Conservation (phyloP, 2,329 filamentous ascomycete genomes). For the Blastomyces silverae region DNA sequence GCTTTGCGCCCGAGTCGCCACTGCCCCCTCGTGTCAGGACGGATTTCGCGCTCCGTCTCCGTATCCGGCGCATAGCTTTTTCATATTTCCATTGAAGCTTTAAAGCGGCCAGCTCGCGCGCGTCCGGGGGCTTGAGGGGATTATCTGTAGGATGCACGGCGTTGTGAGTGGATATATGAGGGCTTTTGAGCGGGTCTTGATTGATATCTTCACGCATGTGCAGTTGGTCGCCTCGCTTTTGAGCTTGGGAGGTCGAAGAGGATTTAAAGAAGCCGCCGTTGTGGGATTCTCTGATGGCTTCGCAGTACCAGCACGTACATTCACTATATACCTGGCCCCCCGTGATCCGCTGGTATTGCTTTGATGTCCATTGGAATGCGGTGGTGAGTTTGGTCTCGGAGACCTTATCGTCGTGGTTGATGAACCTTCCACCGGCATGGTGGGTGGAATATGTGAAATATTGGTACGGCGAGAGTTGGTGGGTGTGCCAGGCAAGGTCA, state of each 20-base stretch:
- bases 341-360: constrained; percentile 59
- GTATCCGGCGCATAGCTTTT: constrained; percentile 29
- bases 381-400: constrained; percentile 58
- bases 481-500: constrained; percentile 55
- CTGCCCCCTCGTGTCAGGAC: neutral
- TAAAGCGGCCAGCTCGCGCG: constrained; percentile 19
- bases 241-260: constrained; percentile 47
- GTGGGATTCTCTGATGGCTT: constrained; percentile 57
- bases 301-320: constrained; percentile 81
- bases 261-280: constrained; percentile 38
- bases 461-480: constrained; percentile 58
- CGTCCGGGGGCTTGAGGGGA: constrained; percentile 6
- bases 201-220: constrained; percentile 41
- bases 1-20: neutral
- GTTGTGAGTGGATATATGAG: constrained; percentile 69
- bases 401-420: constrained; percentile 81
- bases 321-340: constrained; percentile 61
- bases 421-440: constrained; percentile 49
- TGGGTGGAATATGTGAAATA: constrained; percentile 56
- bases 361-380: constrained; percentile 66
- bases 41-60: constrained; percentile 24
- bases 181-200: constrained; percentile 48
- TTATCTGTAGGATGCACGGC: constrained; percentile 44
- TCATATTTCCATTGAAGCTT: constrained; percentile 1
- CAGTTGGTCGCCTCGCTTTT: constrained; percentile 45